Evolutionary conservation across 192 early-diverging fungal species (phyloP), one percentile per base, ranked within the genome.

Genomic region (Linderina pennispora): DNA sequence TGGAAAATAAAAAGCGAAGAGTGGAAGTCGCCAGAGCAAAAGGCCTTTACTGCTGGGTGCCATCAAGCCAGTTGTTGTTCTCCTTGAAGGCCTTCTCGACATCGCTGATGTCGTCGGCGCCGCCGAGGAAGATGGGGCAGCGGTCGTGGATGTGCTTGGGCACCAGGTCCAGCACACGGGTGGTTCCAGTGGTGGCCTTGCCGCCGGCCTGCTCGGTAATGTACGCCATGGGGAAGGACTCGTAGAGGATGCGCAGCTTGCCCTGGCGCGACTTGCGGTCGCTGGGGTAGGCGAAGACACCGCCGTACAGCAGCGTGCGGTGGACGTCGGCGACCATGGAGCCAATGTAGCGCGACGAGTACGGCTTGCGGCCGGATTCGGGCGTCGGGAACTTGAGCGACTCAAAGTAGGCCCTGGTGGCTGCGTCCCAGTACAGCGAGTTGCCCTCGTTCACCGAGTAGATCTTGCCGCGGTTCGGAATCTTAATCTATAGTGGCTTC

Each of bases 291-390:
- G 87, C 77, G 77, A 91, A 93, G 43, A 91, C 79, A n/a, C 88
- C 90, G 47, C 89, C 88, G 40, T 92, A 93, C 25, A 92, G 77
- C 36, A 96, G 67, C 33, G 94, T 97, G 43, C 94, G 84, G 76
- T 97, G 94, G 20, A 98, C 88, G 76, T 98, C 96, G 33, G 93
- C 91, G 10, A 98, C 96, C 96, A 98, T 98, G 40, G 88, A 91
- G 13, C 96, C 96, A 22, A 98, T 90, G 71, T 98, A 97, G 58
- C 94, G 86, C 22, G 92, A 90, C 20, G 83, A 84, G 76, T 97
- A 97, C 14, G 89, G 89, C 58, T 85, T 83, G 63, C 78, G 78
- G 24, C 83, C 83, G 48, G 80, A 58, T 17, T 80, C 81, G 28
- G 76, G 62, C 33, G 62, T 24, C 3, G 88, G 89, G 74, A 82